Evolutionary conservation across 495 filamentous ascomycete genomes (phyloP), one percentile per base, ranked within the genome.

Genomic region (Astrothelium macrocarpum): DNA sequence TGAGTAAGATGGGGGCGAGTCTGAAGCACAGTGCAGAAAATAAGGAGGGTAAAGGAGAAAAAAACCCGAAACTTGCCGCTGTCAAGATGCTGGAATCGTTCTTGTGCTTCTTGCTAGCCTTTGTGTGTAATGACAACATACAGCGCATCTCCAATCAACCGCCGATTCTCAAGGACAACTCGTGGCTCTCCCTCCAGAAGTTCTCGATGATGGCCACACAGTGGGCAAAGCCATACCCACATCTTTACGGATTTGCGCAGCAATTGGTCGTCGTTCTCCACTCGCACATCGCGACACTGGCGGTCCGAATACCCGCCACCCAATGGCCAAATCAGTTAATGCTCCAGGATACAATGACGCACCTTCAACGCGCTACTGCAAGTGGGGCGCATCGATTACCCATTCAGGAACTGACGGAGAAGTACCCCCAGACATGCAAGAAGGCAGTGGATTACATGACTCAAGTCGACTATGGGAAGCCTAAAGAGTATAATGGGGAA

Each of bases 401-500:
- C 23, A 56, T 56, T 29, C 49, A 56, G 25, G 49, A 56, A 29
- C 49, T 56, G 23, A 56, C 49, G 1, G 49, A 56, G 25, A 56
- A 56, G 49, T 56, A 56, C 29, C 49, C 49, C 23, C 49, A 56
- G 16, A 56, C 49, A 9, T 56, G 49, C 49, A 56, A 56, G 25
- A 56, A 56, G 49, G 49, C 49, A 9, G 49, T 29, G 49, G 49
- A 26, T 29, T 56, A 29, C 25, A 56, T 56, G 2, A 28, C 49
- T 9, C 49, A 29, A 25, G 16, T 56, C 23, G 49, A 56, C 29
- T 10, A 56, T 56, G 49, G 49, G 9, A 56, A 56, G 49, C 20
- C 49, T 10, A 29, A 29, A 10, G 49, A 56, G 7, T 56, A 56
- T 29, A 25, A 9, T 28, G 49, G 49, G 23, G 49, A 56, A 56